Evolutionary conservation across 2,329 filamentous ascomycete genomes (phyloP).

Genomic region (Cytospora mali): DNA sequence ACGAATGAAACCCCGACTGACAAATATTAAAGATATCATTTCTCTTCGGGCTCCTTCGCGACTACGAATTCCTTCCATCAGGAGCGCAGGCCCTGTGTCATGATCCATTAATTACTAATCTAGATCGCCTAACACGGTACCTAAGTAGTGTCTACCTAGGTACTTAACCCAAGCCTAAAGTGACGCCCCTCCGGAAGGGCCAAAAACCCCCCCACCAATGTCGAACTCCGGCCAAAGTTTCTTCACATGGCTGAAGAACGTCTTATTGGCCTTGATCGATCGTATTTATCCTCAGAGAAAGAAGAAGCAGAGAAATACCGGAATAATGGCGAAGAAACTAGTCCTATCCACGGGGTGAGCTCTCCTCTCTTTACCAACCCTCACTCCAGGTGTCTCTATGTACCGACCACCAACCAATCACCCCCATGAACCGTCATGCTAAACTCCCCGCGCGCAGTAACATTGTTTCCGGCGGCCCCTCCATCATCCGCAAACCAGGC

Average conservation of each 20-base stretch:
- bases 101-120: neutral
- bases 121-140: no score
- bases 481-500: conserved; percentile 78
- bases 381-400: neutral
- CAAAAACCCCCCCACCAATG: conserved; percentile 18
- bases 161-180: neutral
- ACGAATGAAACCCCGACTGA: neutral
- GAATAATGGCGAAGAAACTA: conserved; percentile 26
- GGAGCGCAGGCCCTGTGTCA: neutral
- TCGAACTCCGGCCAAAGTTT: conserved; percentile 20
- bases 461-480: conserved; percentile 81
- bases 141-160: no score
- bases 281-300: conserved; percentile 20
- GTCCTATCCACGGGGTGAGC: conserved; percentile 28
- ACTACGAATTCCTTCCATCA: neutral
- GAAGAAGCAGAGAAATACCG: conserved; percentile 15
- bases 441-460: conserved; percentile 53
- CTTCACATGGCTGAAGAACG: conserved; percentile 17
- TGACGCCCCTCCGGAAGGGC: conserved; percentile 1
- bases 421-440: conserved; percentile 1
- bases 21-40: neutral
- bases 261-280: conserved; percentile 21
- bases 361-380: conserved; percentile 5
- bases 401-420: neutral
- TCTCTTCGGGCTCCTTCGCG: no score